Base-by-base conservation (phyloP, 2,329 filamentous ascomycete genomes). In the Pseudocercospora crystallina region DNA sequence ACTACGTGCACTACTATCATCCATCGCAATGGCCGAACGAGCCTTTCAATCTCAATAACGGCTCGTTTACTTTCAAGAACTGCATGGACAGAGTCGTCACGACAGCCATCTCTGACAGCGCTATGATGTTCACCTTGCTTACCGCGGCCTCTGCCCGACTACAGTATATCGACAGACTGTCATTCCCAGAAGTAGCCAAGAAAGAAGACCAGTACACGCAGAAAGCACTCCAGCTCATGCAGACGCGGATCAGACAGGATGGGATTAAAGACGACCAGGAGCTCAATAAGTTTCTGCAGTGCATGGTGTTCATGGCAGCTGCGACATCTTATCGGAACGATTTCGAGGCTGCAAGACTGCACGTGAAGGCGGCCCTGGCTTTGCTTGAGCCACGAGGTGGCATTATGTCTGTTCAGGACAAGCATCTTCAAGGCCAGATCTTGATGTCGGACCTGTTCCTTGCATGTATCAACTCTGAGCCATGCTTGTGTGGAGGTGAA, bases 61-160 rank as follows among this genome's bases (percentile, higher is more conserved):
- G 46, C 2, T 32, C 46, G 8, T 49, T 43, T 15, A 30, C 39
- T 14, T 49, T 42, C 46, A 49, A 49, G 31, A 36, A 30, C 5
- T 43, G 30, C 5, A 29, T 49, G 13, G n/a, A 34, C 30, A 14
- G 46, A 13, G 32, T 49, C 31, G 10, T 43, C 5, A 29, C 13
- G 12, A 36, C 35, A n/a, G 38, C 38, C 9, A 13, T 49, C 10
- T 17, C 35, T 11, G 39, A 43, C 31, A 8, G 37, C 2, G 11
- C 43, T 15, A 49, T 43, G 46, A 43, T 49, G 46, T 49, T 42
- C 17, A 35, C 38, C 31, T 34, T 49, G 14, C 39, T 49, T 9
- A 38, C 37, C 14, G 46, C 46, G n/a, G 39, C 46, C 29, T 36
- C 14, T n/a, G 15, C 26, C 8, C 31, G 46, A 9, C 32, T 49